Conservation (phyloP, 139 green algal species). For the Micromonas pusilla region DNA sequence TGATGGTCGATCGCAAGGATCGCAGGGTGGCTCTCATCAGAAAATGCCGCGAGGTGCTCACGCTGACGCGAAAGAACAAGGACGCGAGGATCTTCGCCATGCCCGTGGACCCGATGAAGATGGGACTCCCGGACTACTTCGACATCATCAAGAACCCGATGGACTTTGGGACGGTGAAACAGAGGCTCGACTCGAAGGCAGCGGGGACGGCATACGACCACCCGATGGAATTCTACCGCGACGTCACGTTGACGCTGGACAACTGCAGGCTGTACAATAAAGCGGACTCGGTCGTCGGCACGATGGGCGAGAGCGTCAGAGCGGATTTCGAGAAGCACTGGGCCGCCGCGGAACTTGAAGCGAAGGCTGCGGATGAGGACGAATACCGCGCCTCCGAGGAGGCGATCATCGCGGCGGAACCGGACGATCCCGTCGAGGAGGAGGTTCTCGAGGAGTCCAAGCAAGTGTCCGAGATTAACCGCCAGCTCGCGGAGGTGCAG, state of each 20-base stretch:
- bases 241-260: constrained; percentile 39
- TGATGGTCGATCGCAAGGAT: not conserved
- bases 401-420: constrained; percentile 10
- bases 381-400: constrained; percentile 11
- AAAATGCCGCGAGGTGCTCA: constrained; percentile 2
- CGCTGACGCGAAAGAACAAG: constrained; percentile 5
- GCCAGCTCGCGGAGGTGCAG: constrained; percentile 3
- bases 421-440: constrained; percentile 1
- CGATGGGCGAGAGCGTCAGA: constrained; percentile 28
- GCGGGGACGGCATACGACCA: not conserved
- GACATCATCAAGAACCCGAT: constrained; percentile 69
- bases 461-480: not conserved
- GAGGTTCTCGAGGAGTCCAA: not conserved
- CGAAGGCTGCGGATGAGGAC: constrained; percentile 14
- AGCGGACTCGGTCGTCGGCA: constrained; percentile 5
- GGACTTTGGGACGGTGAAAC: constrained; percentile 67
- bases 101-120: constrained; percentile 46
- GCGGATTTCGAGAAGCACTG: constrained; percentile 40
- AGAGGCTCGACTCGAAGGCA: constrained; percentile 40
- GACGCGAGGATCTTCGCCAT: constrained; percentile 43
- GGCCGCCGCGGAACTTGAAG: constrained; percentile 26
- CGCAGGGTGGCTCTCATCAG: constrained; percentile 4
- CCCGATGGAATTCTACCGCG: constrained; percentile 38
- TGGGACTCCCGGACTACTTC: constrained; percentile 57
- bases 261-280: constrained; percentile 47